Conservation (phyloP, 1,284 basidiomycete species). For the Peniophora sp. region DNA sequence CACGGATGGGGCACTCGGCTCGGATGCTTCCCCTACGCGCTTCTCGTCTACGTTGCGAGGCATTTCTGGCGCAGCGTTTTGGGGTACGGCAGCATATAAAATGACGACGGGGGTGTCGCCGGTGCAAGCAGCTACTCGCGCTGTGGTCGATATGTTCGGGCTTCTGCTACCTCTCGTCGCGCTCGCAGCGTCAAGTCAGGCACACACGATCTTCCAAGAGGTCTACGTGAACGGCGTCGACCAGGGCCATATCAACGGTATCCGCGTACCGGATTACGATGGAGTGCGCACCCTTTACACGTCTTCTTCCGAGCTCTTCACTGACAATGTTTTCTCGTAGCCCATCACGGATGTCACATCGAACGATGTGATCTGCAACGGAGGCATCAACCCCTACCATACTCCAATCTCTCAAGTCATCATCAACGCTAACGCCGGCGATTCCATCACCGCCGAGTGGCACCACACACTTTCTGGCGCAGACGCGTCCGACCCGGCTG, state of each 20-base stretch:
- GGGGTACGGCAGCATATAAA: no score
- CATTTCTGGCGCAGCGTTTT: no score
- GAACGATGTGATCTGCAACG: conserved; percentile 35
- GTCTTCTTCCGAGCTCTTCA: not conserved
- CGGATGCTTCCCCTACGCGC: no score
- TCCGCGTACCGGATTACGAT: conserved; percentile 30
- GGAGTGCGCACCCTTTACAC: conserved; percentile 16
- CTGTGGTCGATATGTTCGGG: no score
- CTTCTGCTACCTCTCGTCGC: no score
- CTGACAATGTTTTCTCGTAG: conserved; percentile 9
- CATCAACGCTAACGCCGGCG: conserved; percentile 38
- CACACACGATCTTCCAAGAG: conserved; percentile 13
- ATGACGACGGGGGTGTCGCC: no score
- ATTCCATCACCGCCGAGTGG: conserved; percentile 38
- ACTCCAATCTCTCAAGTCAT: conserved; percentile 37
- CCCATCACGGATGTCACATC: conserved; percentile 22
- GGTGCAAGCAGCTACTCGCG: no score
- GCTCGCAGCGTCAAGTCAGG: no score
- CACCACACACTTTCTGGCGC: conserved; percentile 37
- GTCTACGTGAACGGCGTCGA: conserved; percentile 28
- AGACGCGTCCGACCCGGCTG: conserved; percentile 28
- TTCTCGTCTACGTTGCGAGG: no score
- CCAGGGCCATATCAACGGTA: conserved; percentile 28
- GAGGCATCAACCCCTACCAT: conserved; percentile 31
- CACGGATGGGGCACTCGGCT: no score